Evolutionary conservation across 129 eudicot genomes (phyloP), one percentile per base, ranked within the genome.

Genomic region (Apium graveolens): DNA sequence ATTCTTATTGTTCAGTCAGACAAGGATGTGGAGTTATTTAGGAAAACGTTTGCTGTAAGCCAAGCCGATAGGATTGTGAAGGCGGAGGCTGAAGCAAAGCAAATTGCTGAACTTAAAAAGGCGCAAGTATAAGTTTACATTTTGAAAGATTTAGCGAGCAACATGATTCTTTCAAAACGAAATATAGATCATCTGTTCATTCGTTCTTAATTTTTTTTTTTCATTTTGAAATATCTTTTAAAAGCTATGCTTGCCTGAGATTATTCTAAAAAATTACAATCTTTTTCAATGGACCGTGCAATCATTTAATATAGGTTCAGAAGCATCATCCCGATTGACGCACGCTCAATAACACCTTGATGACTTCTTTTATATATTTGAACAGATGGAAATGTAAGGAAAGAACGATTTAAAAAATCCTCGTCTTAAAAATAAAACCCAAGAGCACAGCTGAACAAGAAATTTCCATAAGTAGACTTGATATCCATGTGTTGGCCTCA

Each of bases 401-500:
- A 90, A 80, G 87, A 82, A 35, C 73, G 81, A 5, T 27, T 86
- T 11, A 70, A 80, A 24, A 91, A 95, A 80, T 81, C 97, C 74
- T 81, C 16, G 3, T 43, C 84, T 81, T 90, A 76, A 83, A 68
- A 89, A n/a, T n/a, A 70, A 85, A 86, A 80, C 49, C 92, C 11
- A 91, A 86, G 83, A 78, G 88, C 63, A 57, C 88, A 77, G 80
- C 83, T 78, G 96, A 91, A 78, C 82, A 90, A 60, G 98, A 90
- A 76, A 80, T 95, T 74, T 75, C 97, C 11, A 87, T 95, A 55
- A 79, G 86, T 76, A 91, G 98, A 82, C 92, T 95, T 76, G 96
- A 95, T 83, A 92, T 95, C 78, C 98, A n/a, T n/a, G 98, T 80
- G 96, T 95, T 78, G 98, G 97, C 51, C 88, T 90, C 75, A 95